phyloP scores from a whole-genome alignment of 805 yeast species.

The Wickerhamomyces tratensis region DNA sequence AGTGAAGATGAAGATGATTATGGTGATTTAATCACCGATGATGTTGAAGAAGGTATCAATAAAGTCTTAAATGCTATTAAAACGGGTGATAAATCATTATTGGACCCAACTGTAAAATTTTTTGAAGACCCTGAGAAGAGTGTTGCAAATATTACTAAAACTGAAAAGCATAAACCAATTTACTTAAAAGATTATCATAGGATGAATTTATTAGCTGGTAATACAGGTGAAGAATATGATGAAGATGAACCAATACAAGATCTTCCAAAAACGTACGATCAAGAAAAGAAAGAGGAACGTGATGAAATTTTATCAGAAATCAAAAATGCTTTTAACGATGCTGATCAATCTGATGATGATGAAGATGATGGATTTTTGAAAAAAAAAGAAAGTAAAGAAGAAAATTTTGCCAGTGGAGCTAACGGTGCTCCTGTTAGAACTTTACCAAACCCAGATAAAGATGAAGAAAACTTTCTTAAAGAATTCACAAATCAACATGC shows the following conservation, averaged over 20 bases:
- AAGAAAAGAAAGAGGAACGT: conserved; percentile 70
- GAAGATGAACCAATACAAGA: conserved; percentile 36
- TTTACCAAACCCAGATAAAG: conserved; percentile 57
- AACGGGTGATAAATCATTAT: conserved; percentile 52
- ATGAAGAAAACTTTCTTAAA: conserved; percentile 61
- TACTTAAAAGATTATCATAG: conserved; percentile 91
- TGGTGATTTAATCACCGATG: conserved; percentile 82
- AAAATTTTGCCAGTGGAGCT: conserved; percentile 17
- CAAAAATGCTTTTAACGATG: conserved; percentile 52
- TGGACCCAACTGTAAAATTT: conserved; percentile 63
- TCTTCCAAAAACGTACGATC: conserved; percentile 56
- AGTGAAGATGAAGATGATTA: conserved; percentile 76
- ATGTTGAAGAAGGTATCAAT: conserved; percentile 71
- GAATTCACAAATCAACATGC: conserved; percentile 72
- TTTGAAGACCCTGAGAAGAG: conserved; percentile 50
- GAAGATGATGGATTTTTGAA: conserved; percentile 39
- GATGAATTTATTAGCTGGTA: conserved; percentile 65
- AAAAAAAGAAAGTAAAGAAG: conserved; percentile 38
- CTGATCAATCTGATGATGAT: conserved; percentile 30
- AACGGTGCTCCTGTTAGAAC: conserved; percentile 7
- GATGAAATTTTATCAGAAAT: conserved; percentile 68
- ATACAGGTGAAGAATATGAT: conserved; percentile 43
- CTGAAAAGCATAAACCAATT: conserved; percentile 56
- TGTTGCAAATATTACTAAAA: conserved; percentile 15
- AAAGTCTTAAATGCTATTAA: conserved; percentile 65